Evolutionary conservation across 345 rosid species (phyloP).

Genomic region (Microcos paniculata): DNA sequence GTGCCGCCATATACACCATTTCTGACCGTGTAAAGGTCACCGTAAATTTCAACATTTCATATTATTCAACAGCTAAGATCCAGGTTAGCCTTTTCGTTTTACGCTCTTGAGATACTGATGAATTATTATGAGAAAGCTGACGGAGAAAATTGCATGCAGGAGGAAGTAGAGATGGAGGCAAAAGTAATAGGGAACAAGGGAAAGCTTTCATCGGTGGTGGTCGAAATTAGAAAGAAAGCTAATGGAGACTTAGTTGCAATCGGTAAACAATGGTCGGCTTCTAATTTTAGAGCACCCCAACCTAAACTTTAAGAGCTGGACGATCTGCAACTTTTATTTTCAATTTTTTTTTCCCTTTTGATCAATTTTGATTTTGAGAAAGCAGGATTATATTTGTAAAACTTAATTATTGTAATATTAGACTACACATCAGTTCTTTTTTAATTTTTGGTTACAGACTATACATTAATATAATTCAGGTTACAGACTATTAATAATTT

Average conservation of each 20-base stretch:
- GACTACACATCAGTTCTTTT: too few relatives aligned
- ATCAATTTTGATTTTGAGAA: too few relatives aligned
- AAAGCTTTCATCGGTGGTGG: constrained; percentile 39
- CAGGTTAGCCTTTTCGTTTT: constrained; percentile 26
- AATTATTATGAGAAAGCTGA: too few relatives aligned
- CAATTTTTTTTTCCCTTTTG: too few relatives aligned
- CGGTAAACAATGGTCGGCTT: constrained; percentile 62
- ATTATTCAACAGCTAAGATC: constrained; percentile 45
- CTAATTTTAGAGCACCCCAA: constrained; percentile 17
- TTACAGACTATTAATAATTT: too few relatives aligned
- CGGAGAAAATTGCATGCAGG: constrained; percentile 36
- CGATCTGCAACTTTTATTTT: neutral
- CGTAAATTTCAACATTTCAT: constrained; percentile 46
- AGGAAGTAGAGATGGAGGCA: constrained; percentile 60
- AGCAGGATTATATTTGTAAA: too few relatives aligned
- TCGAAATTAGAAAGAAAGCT: constrained; percentile 42
- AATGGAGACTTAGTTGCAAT: constrained; percentile 45
- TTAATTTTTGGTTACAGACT: too few relatives aligned
- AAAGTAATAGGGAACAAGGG: constrained; percentile 43
- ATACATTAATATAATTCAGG: too few relatives aligned
- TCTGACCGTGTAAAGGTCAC: constrained; percentile 34
- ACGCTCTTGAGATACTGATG: too few relatives aligned
- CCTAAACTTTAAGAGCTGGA: constrained; percentile 35
- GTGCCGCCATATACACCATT: constrained; percentile 35
- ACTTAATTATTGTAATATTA: too few relatives aligned